Conservation (phyloP, 2,329 filamentous ascomycete genomes). For the Epicoccum sorghinum region DNA sequence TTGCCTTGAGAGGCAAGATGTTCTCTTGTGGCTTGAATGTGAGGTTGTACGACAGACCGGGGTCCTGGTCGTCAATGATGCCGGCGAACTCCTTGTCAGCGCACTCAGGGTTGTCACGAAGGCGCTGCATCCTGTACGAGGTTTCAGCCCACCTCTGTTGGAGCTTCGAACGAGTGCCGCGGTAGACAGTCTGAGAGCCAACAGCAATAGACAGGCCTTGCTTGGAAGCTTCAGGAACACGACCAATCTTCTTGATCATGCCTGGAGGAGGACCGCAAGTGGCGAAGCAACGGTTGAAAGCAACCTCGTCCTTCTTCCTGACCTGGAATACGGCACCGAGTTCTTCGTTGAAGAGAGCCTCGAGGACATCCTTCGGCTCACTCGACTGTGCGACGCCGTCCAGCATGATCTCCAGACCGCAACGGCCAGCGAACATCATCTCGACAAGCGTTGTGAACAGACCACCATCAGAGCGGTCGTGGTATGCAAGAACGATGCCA, state of each 20-base stretch:
- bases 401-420: conserved; percentile 83
- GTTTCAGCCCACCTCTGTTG: conserved; percentile 90
- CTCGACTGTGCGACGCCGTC: conserved; percentile 71
- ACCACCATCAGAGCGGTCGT: conserved; percentile 92
- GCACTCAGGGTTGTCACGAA: conserved; percentile 85
- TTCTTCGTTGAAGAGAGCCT: conserved; percentile 93
- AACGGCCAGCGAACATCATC: conserved; percentile 98
- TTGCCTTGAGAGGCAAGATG: conserved; percentile 71
- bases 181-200: conserved; percentile 70
- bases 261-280: conserved; percentile 84
- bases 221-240: conserved; percentile 70
- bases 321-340: conserved; percentile 96
- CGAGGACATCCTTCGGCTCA: conserved; percentile 68
- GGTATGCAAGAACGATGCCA: conserved; percentile 85
- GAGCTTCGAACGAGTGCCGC: conserved; percentile 71
- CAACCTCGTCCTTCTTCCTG: conserved; percentile 79
- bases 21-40: conserved; percentile 80
- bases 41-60: conserved; percentile 83
- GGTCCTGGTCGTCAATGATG: conserved; percentile 76
- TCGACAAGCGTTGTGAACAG: conserved; percentile 88
- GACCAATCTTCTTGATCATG: conserved; percentile 83
- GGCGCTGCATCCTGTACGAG: conserved; percentile 87
- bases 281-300: conserved; percentile 89
- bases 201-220: conserved; percentile 80
- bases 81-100: conserved; percentile 82